These are phyloP conservation scores for Vigna angularis DNA, from an alignment of 306 rosid species.

Conservation along the genomic window DNA sequence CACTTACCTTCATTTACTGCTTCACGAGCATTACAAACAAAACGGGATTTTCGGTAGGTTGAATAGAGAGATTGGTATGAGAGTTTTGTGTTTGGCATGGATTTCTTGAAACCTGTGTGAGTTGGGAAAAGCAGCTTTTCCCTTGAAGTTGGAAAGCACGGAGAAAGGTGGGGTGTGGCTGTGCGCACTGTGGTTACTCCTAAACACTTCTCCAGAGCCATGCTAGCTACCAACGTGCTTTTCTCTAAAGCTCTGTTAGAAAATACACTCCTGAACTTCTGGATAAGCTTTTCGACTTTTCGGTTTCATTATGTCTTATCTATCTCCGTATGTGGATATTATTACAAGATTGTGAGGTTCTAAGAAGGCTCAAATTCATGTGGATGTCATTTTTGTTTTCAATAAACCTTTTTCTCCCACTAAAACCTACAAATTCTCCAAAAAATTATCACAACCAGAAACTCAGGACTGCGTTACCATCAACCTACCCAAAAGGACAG, in stretches of 20 bases:
- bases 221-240: constrained; percentile 9
- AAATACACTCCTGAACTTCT: constrained; percentile 3
- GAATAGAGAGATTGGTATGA: constrained; percentile 49
- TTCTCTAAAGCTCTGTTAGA: neutral
- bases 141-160: constrained; percentile 62
- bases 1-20: constrained; percentile 62
- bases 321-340: constrained; percentile 55
- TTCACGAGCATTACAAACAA: constrained; percentile 82
- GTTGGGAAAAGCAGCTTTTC: constrained; percentile 52
- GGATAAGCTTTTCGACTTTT: constrained; percentile 23
- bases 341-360: constrained; percentile 58
- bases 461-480: too few species aligned
- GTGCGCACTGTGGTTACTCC: constrained; percentile 58
- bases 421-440: neutral
- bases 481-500: neutral
- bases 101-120: constrained; percentile 53
- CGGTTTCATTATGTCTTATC: neutral
- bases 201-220: constrained; percentile 76
- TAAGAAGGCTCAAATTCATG: constrained; percentile 58
- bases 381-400: constrained; percentile 55
- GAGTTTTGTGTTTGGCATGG: constrained; percentile 36
- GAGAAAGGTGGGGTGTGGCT: constrained; percentile 60
- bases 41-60: constrained; percentile 51
- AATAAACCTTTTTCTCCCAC: constrained; percentile 21
- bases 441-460: neutral